These are phyloP conservation scores for Kokia cookei DNA, from an alignment of 441 rosid species.

Conservation along the genomic window DNA sequence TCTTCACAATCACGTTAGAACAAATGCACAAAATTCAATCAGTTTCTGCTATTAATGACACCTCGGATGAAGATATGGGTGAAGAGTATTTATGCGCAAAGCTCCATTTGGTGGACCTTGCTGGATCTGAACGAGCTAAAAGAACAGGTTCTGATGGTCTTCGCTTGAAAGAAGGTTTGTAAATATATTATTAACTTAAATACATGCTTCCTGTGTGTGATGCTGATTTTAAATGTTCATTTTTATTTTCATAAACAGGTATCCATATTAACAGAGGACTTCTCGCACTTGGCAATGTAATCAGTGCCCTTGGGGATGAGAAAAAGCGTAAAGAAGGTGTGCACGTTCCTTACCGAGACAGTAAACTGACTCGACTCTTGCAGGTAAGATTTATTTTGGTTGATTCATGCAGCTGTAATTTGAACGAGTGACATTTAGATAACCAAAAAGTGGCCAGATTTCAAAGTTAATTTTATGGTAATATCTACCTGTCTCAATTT, in stretches of 20 bases:
- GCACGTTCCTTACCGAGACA: slow-evolving; percentile 67
- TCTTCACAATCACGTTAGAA: slow-evolving; percentile 70
- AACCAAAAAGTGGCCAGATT: neutral
- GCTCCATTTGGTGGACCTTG: slow-evolving; percentile 70
- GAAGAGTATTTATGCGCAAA: slow-evolving; percentile 64
- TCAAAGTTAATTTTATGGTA: neutral
- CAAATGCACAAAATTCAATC: slow-evolving; percentile 51
- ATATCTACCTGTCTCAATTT: neutral
- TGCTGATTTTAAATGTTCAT: neutral
- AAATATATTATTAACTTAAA: slow-evolving; percentile 12
- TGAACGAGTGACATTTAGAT: slow-evolving; percentile 5
- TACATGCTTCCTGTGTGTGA: neutral
- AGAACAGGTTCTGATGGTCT: slow-evolving; percentile 64
- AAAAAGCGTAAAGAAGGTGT: slow-evolving; percentile 63
- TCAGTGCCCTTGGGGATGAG: slow-evolving; percentile 70
- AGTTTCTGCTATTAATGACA: slow-evolving; percentile 27
- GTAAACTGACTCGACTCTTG: slow-evolving; percentile 62
- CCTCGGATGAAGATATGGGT: slow-evolving; percentile 41
- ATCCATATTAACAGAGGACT: slow-evolving; percentile 64
- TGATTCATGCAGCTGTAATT: neutral
- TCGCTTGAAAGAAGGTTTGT: slow-evolving; percentile 61
- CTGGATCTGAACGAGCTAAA: slow-evolving; percentile 74
- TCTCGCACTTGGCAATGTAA: slow-evolving; percentile 73
- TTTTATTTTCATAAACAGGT: slow-evolving; percentile 30
- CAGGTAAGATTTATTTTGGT: slow-evolving; percentile 32